A percentile compares a stretch with the other conserved stretches of the same genome.
Evolutionary conservation across 129 eudicot species (phyloP).

Genomic region (Rutidosis leptorrhynchoides): DNA sequence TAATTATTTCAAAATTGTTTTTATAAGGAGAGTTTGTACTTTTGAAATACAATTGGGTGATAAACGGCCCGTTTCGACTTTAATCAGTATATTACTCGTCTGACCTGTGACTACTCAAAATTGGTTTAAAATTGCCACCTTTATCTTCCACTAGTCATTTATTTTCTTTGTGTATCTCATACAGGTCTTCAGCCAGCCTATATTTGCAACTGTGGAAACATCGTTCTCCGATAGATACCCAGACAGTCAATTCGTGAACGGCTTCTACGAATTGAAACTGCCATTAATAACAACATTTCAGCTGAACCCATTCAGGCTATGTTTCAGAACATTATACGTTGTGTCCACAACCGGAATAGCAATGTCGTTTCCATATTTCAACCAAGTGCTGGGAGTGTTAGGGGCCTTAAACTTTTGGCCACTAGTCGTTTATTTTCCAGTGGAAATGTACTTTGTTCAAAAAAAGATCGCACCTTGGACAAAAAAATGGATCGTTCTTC

Average conservation of each 20-base stretch:
- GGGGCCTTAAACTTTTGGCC: constrained; percentile 90
- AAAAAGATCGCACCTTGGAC: constrained; percentile 50
- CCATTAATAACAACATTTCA: constrained; percentile 38
- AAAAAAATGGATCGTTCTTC: constrained; percentile 43
- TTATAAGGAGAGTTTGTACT: too few species aligned
- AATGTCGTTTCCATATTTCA: constrained; percentile 68
- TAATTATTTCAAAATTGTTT: too few species aligned
- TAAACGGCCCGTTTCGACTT: not conserved
- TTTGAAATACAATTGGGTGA: not conserved
- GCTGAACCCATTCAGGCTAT: constrained; percentile 46
- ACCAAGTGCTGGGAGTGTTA: constrained; percentile 64
- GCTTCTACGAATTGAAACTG: constrained; percentile 15
- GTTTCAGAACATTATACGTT: constrained; percentile 59
- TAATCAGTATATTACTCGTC: not conserved
- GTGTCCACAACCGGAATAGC: constrained; percentile 53
- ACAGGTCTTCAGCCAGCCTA: constrained; percentile 63
- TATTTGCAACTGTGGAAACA: constrained; percentile 51
- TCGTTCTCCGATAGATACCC: constrained; percentile 43
- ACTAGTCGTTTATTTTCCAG: constrained; percentile 58
- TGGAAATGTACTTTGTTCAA: constrained; percentile 70
- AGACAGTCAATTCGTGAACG: constrained; percentile 30
- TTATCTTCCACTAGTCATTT: constrained; percentile 4
- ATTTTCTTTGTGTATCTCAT: not conserved
- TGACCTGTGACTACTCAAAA: not conserved
- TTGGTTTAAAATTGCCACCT: not conserved